Percentiles rank a stretch among this genome's conserved stretches.
Conservation (phyloP, 2,329 filamentous ascomycete species). For the Arthroderma uncinatum region DNA sequence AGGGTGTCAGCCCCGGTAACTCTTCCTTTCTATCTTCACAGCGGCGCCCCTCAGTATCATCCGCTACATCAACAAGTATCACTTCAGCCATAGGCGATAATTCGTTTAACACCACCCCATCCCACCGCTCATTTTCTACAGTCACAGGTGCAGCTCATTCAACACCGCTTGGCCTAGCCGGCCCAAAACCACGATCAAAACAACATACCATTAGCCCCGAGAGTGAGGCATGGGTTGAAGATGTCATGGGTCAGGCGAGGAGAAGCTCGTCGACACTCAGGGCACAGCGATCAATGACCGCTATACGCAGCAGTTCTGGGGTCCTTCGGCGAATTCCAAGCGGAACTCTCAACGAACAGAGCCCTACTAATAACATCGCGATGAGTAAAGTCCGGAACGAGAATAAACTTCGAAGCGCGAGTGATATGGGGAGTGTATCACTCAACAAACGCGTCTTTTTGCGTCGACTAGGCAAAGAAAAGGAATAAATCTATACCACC, state of each 20-base stretch:
- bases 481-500: neutral
- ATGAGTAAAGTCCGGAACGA: neutral
- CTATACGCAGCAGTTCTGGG: slow-evolving; percentile 8
- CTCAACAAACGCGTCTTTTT: slow-evolving; percentile 31
- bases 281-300: slow-evolving; percentile 16
- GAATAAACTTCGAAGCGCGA: slow-evolving; percentile 24
- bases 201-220: slow-evolving; percentile 34
- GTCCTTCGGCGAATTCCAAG: slow-evolving; percentile 7
- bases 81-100: slow-evolving; percentile 21
- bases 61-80: slow-evolving; percentile 26
- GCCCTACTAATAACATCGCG: neutral
- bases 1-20: slow-evolving; percentile 18
- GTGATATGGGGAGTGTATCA: slow-evolving; percentile 27
- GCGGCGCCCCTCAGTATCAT: slow-evolving; percentile 31
- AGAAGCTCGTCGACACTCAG: slow-evolving; percentile 27
- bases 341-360: slow-evolving; percentile 5
- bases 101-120: slow-evolving; percentile 18
- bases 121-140: slow-evolving; percentile 18
- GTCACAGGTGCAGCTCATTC: slow-evolving; percentile 10
- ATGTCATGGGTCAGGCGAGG: slow-evolving; percentile 36
- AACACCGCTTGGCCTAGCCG: slow-evolving; percentile 36
- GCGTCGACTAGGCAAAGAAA: slow-evolving; percentile 23
- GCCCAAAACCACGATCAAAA: slow-evolving; percentile 32
- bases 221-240: slow-evolving; percentile 39
- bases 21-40: slow-evolving; percentile 21